These are phyloP conservation scores for Rhexocercosporidium sp. DNA, from an alignment of 2,329 filamentous ascomycete species.

Conservation along the genomic window DNA sequence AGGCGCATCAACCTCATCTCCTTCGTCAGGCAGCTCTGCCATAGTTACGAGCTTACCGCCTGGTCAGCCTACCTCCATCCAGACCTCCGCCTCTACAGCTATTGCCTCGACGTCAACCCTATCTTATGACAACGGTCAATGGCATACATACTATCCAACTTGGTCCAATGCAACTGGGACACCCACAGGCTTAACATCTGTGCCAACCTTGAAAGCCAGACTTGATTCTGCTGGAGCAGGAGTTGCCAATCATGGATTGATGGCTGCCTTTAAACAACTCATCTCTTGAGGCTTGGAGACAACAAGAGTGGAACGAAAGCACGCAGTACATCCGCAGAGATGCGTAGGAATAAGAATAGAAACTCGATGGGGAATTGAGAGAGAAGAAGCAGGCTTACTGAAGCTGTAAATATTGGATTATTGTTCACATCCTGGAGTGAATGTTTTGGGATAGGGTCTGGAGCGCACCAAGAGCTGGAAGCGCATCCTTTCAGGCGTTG, in stretches of 20 bases:
- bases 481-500: constrained; percentile 34
- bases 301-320: neutral
- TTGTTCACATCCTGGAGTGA: neutral
- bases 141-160: constrained; percentile 40
- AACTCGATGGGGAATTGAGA: neutral
- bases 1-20: constrained; percentile 6
- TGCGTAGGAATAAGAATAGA: neutral
- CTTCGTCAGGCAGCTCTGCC: constrained; percentile 23
- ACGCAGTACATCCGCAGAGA: neutral
- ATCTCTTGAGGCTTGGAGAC: neutral
- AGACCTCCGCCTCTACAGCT: constrained; percentile 25
- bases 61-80: neutral
- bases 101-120: constrained; percentile 16
- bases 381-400: neutral
- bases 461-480: constrained; percentile 42
- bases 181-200: neutral
- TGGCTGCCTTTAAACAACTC: neutral
- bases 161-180: constrained; percentile 36
- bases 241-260: neutral
- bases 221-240: neutral
- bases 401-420: constrained; percentile 2
- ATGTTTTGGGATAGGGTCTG: constrained; percentile 18
- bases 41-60: neutral
- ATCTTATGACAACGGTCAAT: constrained; percentile 39
- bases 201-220: constrained; percentile 5